These are phyloP conservation scores for Alternaria triticimaculans DNA, from an alignment of 2,329 filamentous ascomycete species.

Conservation along the genomic window DNA sequence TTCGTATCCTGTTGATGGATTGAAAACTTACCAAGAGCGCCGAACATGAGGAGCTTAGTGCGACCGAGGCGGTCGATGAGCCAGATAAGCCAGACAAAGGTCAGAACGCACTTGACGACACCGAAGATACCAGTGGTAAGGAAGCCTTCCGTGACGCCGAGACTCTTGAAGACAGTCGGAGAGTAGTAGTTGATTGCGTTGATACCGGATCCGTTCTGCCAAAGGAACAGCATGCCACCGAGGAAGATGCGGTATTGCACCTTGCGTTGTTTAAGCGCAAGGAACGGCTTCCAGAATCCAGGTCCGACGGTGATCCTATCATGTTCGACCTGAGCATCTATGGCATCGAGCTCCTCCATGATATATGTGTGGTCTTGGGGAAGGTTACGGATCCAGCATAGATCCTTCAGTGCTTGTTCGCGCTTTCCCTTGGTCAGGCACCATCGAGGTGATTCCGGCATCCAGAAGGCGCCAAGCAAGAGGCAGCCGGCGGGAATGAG, in stretches of 20 bases:
- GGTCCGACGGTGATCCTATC: conserved; percentile 68
- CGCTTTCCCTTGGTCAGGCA: conserved; percentile 51
- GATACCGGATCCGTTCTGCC: conserved; percentile 72
- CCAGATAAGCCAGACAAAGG: conserved; percentile 72
- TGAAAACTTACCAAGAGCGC: conserved; percentile 54
- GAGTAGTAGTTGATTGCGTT: conserved; percentile 80
- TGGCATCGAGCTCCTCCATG: conserved; percentile 73
- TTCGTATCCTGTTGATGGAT: background rate
- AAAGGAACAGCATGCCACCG: conserved; percentile 77
- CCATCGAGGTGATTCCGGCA: conserved; percentile 55
- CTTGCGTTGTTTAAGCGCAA: conserved; percentile 49
- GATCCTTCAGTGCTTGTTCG: conserved; percentile 51
- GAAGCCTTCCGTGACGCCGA: conserved; percentile 67
- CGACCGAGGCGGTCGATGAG: conserved; percentile 71
- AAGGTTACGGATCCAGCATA: conserved; percentile 70
- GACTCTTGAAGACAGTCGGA: conserved; percentile 71
- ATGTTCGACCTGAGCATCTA: conserved; percentile 72
- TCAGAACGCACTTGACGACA: conserved; percentile 66
- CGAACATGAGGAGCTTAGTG: conserved; percentile 68
- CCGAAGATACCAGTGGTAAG: conserved; percentile 66
- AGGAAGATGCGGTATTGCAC: conserved; percentile 76
- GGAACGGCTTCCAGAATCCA: conserved; percentile 70
- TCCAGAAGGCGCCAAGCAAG: conserved; percentile 51
- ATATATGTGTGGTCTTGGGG: conserved; percentile 68
- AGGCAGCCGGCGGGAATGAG: conserved; percentile 70